Evolutionary conservation across 441 rosid genomes (phyloP), one percentile per base, ranked within the genome.

Genomic region (Eutrema salsugineum): DNA sequence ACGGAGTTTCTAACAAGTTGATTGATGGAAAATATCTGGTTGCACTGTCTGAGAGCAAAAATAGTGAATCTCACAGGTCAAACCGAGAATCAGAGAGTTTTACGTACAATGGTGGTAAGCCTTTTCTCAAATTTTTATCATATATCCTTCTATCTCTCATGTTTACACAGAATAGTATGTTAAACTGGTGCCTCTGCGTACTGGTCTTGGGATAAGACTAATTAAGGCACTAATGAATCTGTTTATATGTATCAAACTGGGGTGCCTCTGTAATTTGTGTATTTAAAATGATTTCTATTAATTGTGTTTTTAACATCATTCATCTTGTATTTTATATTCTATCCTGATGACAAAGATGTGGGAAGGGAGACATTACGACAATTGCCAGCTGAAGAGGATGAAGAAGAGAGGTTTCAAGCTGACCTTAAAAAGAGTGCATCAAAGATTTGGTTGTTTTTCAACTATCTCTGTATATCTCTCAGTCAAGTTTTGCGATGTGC

Each of bases 381-480:
- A n/a, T n/a, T n/a, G n/a, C 90, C 86, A 71, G 88, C 83, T 39
- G 94, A 92, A 82, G 96, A 92, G 79, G 96, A 90, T 38, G 93
- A 90, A 39, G 99, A 94, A 82, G 94, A 92, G 81, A 87, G 93
- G 73, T 94, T 90, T 80, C 99, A 94, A 80, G 94, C 97, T 76
- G 99, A 94, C 82, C 88, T 90, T 48, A 73, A 85, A 79, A 83
- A 79, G 72, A 49, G 88, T 90, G 51, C 88, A 84, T 58, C 98
- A 94, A 84, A 92, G 98, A 80, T n/a, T n/a, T n/a, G 99, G 99
- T 94, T 87, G 42, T 68, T 62, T 44, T 66, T 20, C 51, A 62
- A 55, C 32, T 58, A 40, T 78, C 46, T 67, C 36, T 71, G 42
- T 10, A 9, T n/a, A 16, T 54, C 72, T 30, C 40, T 33, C 5